Evolutionary conservation across 352 stramenopile genomes (phyloP).

Genomic region (Blastocystis sp.): DNA sequence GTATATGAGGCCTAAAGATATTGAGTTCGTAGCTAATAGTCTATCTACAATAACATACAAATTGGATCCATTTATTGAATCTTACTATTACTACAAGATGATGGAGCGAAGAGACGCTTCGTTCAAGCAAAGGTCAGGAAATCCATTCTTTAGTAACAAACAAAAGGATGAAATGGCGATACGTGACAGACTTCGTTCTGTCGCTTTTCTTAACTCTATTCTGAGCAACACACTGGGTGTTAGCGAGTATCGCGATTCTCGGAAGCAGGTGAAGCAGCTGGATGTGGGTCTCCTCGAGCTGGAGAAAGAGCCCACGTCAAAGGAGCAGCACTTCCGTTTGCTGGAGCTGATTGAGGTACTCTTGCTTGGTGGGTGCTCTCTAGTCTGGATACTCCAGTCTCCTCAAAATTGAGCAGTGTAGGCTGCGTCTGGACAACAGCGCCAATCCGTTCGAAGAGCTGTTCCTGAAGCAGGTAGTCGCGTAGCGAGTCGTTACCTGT

Average conservation of each 20-base stretch:
- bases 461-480: neutral
- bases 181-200: neutral
- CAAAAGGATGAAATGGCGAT: neutral
- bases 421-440: neutral
- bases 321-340: neutral
- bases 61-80: slow-evolving; percentile 9
- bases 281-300: neutral
- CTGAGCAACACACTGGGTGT: neutral
- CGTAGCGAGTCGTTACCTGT: neutral
- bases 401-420: slow-evolving; percentile 14
- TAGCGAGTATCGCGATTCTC: neutral
- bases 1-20: neutral
- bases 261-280: neutral
- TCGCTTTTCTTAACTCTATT: neutral
- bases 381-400: neutral
- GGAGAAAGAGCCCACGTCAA: neutral
- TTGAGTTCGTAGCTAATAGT: neutral
- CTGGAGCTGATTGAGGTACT: neutral
- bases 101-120: neutral
- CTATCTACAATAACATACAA: neutral
- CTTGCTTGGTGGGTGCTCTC: neutral
- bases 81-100: neutral
- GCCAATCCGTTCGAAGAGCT: neutral
- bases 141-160: neutral
- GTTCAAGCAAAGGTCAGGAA: neutral